phyloP scores from a whole-genome alignment of 1,139 yeast species.

The Suhomyces coccinellae region DNA sequence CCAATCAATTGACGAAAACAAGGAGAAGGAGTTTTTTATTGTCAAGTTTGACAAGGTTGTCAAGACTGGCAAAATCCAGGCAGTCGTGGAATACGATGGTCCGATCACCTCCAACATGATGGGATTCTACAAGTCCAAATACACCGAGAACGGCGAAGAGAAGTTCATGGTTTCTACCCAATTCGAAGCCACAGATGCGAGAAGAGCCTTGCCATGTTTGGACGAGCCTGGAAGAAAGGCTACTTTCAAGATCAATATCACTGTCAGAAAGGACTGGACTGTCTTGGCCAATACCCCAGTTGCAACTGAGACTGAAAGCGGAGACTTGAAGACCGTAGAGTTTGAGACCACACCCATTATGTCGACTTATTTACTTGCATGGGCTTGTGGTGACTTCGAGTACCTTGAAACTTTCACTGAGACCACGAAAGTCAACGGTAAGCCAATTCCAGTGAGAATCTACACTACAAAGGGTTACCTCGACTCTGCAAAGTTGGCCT shows the following conservation, averaged over 20 bases:
- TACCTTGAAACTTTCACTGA: constrained; percentile 55
- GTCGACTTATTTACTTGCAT: constrained; percentile 76
- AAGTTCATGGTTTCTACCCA: constrained; percentile 79
- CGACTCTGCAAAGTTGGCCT: constrained; percentile 63
- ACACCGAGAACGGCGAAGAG: constrained; percentile 59
- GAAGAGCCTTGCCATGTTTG: constrained; percentile 88
- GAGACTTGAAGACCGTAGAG: constrained; percentile 25
- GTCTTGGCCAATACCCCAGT: constrained; percentile 22
- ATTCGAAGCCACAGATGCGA: constrained; percentile 87
- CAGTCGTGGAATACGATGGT: constrained; percentile 47
- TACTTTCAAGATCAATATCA: constrained; percentile 42
- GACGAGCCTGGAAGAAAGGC: constrained; percentile 89
- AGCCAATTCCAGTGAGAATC: constrained; percentile 68
- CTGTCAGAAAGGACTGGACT: constrained; percentile 16
- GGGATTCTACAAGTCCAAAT: constrained; percentile 80
- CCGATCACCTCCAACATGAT: constrained; percentile 69
- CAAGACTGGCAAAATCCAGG: constrained; percentile 18
- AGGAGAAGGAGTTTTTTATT: constrained; percentile 30
- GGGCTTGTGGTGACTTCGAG: constrained; percentile 76
- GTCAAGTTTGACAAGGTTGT: constrained; percentile 20
- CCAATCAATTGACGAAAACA: constrained; percentile 23
- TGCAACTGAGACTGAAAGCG: constrained; percentile 5
- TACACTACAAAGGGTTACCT: constrained; percentile 72
- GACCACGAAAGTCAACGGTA: constrained; percentile 33
- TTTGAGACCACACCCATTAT: constrained; percentile 65